Conservation (phyloP, 140 eudicot genomes). For the Flaveria floridana region DNA sequence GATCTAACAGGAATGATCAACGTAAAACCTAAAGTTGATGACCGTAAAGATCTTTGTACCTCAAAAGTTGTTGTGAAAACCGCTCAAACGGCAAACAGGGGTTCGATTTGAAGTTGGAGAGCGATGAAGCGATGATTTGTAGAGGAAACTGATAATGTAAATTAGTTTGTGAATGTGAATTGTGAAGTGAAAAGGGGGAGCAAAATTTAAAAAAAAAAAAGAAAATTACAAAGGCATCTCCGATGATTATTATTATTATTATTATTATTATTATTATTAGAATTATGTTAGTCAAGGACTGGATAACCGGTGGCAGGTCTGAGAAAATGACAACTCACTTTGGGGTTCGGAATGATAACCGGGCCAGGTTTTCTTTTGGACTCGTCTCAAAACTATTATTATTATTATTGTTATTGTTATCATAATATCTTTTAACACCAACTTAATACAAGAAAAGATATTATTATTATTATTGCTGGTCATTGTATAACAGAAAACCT, state of each 20-base stretch:
- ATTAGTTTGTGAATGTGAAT: too few relatives aligned
- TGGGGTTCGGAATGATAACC: slow-evolving; percentile 17
- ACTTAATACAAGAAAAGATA: too few relatives aligned
- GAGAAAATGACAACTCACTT: slow-evolving; percentile 29
- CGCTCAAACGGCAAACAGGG: neutral
- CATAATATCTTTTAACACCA: too few relatives aligned
- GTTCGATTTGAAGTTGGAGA: neutral
- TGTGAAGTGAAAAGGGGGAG: neutral
- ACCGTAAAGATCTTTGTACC: slow-evolving; percentile 23
- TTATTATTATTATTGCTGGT: too few relatives aligned
- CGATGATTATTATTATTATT: too few relatives aligned
- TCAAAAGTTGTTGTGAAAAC: neutral
- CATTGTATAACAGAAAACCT: too few relatives aligned
- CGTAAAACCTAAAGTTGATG: slow-evolving; percentile 19
- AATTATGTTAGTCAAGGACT: neutral
- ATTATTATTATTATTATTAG: neutral
- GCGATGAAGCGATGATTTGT: neutral
- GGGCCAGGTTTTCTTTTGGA: slow-evolving; percentile 11
- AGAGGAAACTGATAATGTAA: neutral
- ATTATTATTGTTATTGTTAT: too few relatives aligned
- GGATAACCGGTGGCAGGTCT: slow-evolving; percentile 24
- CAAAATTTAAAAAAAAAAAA: neutral
- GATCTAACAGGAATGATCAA: slow-evolving; percentile 32
- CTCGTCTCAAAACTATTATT: neutral
- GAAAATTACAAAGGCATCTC: neutral